Percentiles rank a stretch among this genome's conserved stretches.
phyloP scores from a whole-genome alignment of 768 basidiomycete species.

The Leccinum subtestaceum region DNA sequence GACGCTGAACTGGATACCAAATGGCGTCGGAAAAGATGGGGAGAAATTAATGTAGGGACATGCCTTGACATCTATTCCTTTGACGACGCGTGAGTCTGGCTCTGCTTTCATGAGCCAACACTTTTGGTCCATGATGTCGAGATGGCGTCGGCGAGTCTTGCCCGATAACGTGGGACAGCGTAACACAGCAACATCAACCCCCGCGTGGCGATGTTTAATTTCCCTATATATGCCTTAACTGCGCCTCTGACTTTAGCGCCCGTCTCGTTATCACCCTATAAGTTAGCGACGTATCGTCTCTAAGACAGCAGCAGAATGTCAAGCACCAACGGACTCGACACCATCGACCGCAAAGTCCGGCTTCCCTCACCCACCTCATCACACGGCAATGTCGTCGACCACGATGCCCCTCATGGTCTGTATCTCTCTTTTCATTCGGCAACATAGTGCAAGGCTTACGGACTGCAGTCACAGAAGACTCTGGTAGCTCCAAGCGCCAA shows the following conservation, averaged over 20 bases:
- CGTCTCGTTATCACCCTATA: conserved; percentile 15
- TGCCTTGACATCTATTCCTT: conserved; percentile 85
- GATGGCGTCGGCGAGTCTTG: not conserved
- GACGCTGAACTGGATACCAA: conserved; percentile 63
- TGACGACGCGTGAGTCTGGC: conserved; percentile 78
- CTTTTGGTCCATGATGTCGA: conserved; percentile 21
- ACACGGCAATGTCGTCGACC: conserved; percentile 69
- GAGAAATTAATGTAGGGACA: conserved; percentile 2
- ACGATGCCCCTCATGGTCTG: conserved; percentile 63
- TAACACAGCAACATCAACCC: no score
- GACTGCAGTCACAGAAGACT: conserved; percentile 63
- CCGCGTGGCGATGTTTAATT: no score
- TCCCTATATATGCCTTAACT: not conserved
- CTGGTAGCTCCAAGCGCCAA: conserved; percentile 34
- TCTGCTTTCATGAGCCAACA: conserved; percentile 85
- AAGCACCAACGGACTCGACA: conserved; percentile 17
- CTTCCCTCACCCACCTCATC: conserved; percentile 39
- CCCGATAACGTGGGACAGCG: not conserved
- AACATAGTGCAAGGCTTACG: conserved; percentile 11
- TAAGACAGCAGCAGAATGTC: conserved; percentile 20
- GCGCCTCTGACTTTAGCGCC: not conserved
- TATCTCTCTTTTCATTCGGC: conserved; percentile 5
- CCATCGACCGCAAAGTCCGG: conserved; percentile 52
- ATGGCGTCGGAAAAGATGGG: not conserved
- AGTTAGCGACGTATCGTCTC: not conserved